Percentiles rank a stretch among this genome's conserved stretches.
Conservation (phyloP, 768 basidiomycete genomes). For the Candolleomyces efflorescens region DNA sequence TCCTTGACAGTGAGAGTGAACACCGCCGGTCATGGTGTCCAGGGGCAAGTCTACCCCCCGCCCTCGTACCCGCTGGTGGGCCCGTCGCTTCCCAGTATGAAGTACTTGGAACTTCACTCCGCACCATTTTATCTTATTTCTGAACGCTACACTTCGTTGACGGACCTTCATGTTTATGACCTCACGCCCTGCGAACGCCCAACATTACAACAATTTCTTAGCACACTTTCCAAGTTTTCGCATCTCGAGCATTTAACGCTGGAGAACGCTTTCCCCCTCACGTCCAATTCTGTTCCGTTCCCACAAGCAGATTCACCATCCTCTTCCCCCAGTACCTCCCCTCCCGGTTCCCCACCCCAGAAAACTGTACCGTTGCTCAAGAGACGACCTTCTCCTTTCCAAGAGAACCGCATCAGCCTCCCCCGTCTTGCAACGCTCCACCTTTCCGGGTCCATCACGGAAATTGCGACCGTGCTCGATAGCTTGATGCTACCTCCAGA, state of each 20-base stretch:
- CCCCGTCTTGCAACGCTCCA: slow-evolving; percentile 24
- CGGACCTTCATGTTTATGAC: slow-evolving; percentile 30
- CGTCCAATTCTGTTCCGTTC: slow-evolving; percentile 12
- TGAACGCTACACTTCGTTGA: slow-evolving; percentile 30
- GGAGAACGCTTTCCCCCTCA: slow-evolving; percentile 29
- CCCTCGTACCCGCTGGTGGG: slow-evolving; percentile 26
- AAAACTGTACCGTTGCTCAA: not conserved
- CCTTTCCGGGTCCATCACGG: slow-evolving; percentile 27
- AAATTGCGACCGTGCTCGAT: slow-evolving; percentile 26
- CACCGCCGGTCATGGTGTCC: slow-evolving; percentile 7
- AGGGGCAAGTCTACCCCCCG: slow-evolving; percentile 19
- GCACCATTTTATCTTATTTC: slow-evolving; percentile 35
- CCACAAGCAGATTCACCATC: not conserved
- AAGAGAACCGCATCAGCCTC: slow-evolving; percentile 19
- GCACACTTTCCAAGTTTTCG: slow-evolving; percentile 26
- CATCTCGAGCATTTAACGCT: slow-evolving; percentile 32
- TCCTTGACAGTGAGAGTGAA: slow-evolving; percentile 24
- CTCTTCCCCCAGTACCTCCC: slow-evolving; percentile 1
- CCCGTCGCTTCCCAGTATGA: slow-evolving; percentile 24
- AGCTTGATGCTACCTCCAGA: slow-evolving; percentile 23
- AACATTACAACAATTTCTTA: slow-evolving; percentile 27
- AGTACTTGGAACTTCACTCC: slow-evolving; percentile 30
- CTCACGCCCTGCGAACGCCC: slow-evolving; percentile 33
- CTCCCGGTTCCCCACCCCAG: not conserved
- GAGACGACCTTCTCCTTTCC: slow-evolving; percentile 8